Conservation (phyloP, 1,139 yeast genomes). For the Eremothecium sinecaudum region DNA sequence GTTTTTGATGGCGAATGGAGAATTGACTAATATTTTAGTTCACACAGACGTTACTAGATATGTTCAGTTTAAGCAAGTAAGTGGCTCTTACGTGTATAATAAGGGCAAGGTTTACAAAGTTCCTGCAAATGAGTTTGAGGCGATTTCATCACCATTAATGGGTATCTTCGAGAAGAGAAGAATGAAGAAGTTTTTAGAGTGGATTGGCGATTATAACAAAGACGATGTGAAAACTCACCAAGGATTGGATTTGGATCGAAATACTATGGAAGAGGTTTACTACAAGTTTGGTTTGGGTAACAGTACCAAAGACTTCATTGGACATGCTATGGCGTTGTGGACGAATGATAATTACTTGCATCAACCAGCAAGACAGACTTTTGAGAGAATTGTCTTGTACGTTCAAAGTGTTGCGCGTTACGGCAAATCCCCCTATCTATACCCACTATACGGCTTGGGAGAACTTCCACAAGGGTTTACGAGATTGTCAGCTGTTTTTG, state of each 20-base stretch:
- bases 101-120: conserved; percentile 92
- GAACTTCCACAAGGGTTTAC: conserved; percentile 99
- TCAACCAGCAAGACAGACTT: conserved; percentile 87
- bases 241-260: conserved; percentile 73
- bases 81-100: conserved; percentile 83
- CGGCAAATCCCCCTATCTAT: conserved; percentile 93
- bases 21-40: conserved; percentile 84
- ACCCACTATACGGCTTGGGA: conserved; percentile 94
- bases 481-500: conserved; percentile 90
- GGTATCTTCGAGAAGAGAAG: conserved; percentile 94
- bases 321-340: conserved; percentile 98
- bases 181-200: conserved; percentile 85
- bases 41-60: conserved; percentile 95
- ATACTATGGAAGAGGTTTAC: conserved; percentile 89
- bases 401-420: conserved; percentile 87
- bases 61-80: conserved; percentile 90
- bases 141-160: conserved; percentile 84
- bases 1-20: conserved; percentile 96
- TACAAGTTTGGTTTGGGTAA: conserved; percentile 82
- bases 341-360: conserved; percentile 82
- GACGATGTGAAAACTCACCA: conserved; percentile 75
- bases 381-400: conserved; percentile 76
- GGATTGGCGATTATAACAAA: conserved; percentile 73
- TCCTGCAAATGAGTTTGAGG: conserved; percentile 87
- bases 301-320: conserved; percentile 93